These are phyloP conservation scores for Trichocladium uniseriatum DNA, from an alignment of 495 filamentous ascomycete species.

Conservation along the genomic window DNA sequence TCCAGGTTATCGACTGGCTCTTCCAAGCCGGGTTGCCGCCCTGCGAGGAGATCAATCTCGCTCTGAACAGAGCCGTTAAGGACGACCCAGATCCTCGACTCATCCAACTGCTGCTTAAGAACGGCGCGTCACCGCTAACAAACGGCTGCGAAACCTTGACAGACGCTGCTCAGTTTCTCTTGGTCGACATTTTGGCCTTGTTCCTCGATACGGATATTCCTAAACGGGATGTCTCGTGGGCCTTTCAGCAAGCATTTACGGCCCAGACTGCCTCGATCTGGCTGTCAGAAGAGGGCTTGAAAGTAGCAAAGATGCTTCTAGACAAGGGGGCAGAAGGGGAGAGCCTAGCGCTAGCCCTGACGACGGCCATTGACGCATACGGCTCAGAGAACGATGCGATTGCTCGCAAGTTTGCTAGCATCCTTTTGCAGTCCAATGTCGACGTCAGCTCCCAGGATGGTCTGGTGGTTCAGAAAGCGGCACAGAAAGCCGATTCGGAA, in stretches of 20 bases:
- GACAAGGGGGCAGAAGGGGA: slow-evolving; percentile 35
- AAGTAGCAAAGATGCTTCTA: slow-evolving; percentile 32
- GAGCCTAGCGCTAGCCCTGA: slow-evolving; percentile 30
- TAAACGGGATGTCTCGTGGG: slow-evolving; percentile 29
- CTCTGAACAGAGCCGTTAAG: slow-evolving; percentile 35
- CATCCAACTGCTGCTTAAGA: slow-evolving; percentile 29
- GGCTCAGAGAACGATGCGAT: slow-evolving; percentile 24
- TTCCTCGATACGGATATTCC: slow-evolving; percentile 29
- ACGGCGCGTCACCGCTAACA: slow-evolving; percentile 33
- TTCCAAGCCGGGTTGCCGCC: slow-evolving; percentile 35
- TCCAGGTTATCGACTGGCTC: slow-evolving; percentile 36
- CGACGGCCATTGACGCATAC: slow-evolving; percentile 26
- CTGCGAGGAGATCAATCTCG: slow-evolving; percentile 32
- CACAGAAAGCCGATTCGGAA: slow-evolving; percentile 28
- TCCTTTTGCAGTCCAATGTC: slow-evolving; percentile 29
- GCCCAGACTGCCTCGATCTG: slow-evolving; percentile 24
- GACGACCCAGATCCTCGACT: slow-evolving; percentile 36
- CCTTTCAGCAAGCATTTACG: slow-evolving; percentile 33
- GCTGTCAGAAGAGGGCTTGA: slow-evolving; percentile 31
- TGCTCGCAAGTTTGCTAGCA: slow-evolving; percentile 26
- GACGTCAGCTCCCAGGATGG: slow-evolving; percentile 36
- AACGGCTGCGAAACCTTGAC: slow-evolving; percentile 39
- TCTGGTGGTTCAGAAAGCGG: slow-evolving; percentile 33
- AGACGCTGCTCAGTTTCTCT: slow-evolving; percentile 29
- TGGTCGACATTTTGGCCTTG: slow-evolving; percentile 27